A percentile compares a stretch with the other conserved stretches of the same genome.
Evolutionary conservation across 1,284 basidiomycete genomes (phyloP).

Genomic region (Gomphus bonarii): DNA sequence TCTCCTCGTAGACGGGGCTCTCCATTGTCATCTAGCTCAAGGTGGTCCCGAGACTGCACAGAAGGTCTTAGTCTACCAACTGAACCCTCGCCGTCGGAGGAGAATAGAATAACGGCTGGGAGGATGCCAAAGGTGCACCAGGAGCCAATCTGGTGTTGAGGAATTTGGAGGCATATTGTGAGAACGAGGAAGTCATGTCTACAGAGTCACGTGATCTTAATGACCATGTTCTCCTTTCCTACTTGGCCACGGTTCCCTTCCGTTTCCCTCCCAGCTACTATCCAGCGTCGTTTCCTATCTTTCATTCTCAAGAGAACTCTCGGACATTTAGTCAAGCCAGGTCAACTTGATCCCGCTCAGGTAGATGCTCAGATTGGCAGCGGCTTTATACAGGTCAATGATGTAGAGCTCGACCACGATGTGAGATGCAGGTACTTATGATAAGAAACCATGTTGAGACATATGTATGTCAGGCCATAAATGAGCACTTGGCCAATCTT

Average conservation of each 20-base stretch:
- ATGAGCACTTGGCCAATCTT: slow-evolving; percentile 47
- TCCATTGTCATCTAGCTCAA: slow-evolving; percentile 56
- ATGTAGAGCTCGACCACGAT: slow-evolving; percentile 69
- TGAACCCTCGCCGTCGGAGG: slow-evolving; percentile 56
- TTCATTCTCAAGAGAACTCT: slow-evolving; percentile 79
- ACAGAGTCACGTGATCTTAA: background rate
- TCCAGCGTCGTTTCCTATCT: slow-evolving; percentile 85
- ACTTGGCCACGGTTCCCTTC: slow-evolving; percentile 14
- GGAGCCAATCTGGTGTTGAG: slow-evolving; percentile 25
- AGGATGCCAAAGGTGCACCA: slow-evolving; percentile 33
- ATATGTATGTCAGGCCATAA: slow-evolving; percentile 56
- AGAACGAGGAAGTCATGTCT: slow-evolving; percentile 47
- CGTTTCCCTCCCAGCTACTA: slow-evolving; percentile 61
- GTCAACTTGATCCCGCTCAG: slow-evolving; percentile 78
- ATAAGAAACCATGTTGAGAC: slow-evolving; percentile 14
- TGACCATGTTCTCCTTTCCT: slow-evolving; percentile 9
- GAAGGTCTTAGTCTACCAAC: slow-evolving; percentile 26
- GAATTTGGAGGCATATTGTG: slow-evolving; percentile 59
- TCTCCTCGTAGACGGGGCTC: slow-evolving; percentile 53
- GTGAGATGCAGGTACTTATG: slow-evolving; percentile 33
- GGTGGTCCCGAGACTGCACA: slow-evolving; percentile 24
- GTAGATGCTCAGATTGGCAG: slow-evolving; percentile 89
- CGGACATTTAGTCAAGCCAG: slow-evolving; percentile 80
- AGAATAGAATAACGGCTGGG: slow-evolving; percentile 72
- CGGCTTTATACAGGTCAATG: slow-evolving; percentile 78